Evolutionary conservation across 306 rosid species (phyloP), one percentile per base, ranked within the genome.

Genomic region (Dicorynia guianensis): DNA sequence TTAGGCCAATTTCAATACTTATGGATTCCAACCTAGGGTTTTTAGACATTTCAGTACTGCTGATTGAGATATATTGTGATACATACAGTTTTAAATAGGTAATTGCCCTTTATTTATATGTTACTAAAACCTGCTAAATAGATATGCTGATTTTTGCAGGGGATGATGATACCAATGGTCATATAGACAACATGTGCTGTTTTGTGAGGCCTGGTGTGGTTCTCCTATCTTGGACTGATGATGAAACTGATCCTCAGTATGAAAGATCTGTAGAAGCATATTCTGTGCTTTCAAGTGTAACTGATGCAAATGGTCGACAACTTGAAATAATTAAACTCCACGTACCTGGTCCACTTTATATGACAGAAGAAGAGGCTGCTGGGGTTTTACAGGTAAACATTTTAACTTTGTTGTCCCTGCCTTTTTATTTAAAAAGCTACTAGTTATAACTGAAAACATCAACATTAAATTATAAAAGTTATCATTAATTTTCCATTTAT

Each of bases 151-250:
- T 64, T 69, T 77, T 80, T 69, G 47, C 90, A 95, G 99, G 99
- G 25, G 99, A 95, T 72, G 98, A 92, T 69, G 99, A 92, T 79
- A 95, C 99, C 14, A 92, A 92, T 74, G 99, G 99, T 77, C 99
- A 95, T 75, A 82, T 92, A 8, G 99, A 95, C 87, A 95, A 90
- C 77, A 86, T 92, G 88, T 95, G 99, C 81, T 92, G 96, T 80
- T 95, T 95, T 67, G 96, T 35, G 66, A 92, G 83, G 84, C 93
- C 99, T 46, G 97, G 97, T 64, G 92, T 89, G 91, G 88, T 95
- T 80, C 69, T 92, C 60, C 79, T 92, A 81, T 89, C 99, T 12
- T 92, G 98, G 99, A 89, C 85, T 25, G 87, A 92, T 72, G 97
- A 92, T 78, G 80, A 90, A 71, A 77, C 76, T 10, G 99, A 92